Evolutionary conservation across 148 eudicot species (phyloP), one percentile per base, ranked within the genome.

Genomic region (Rhododendron simsii): DNA sequence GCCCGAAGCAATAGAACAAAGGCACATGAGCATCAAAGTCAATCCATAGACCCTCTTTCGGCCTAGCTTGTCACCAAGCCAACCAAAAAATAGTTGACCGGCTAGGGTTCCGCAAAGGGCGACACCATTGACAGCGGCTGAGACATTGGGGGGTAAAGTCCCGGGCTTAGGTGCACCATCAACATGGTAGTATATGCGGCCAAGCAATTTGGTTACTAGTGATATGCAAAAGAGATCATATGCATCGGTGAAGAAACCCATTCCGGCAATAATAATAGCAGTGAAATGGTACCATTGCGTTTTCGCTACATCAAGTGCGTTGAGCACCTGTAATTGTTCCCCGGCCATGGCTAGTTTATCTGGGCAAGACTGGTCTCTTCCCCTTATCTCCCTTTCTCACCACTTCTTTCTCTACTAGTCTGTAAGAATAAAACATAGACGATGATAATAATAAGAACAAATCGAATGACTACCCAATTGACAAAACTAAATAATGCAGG

Each of bases 181-280:
- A 0, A 84, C 83, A n/a, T 89, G 86, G 57, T 89, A 89, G 71
- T 89, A 89, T 44, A 89, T 86, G 20, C 90, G 90, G 8, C 90
- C 90, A 2, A 89, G 85, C 77, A 89, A 47, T 65, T 89, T 89
- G 13, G 90, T 89, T 76, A 89, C 90, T 1, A 89, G 69, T 26
- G 90, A 89, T 48, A 89, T 87, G 84, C 90, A 89, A 45, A 89
- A 89, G n/a, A 89, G 88, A 55, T 89, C 90, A 33, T 89, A 89
- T 15, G 90, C 88, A 16, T 89, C 90, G 2, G 90, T 89, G 81
- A 89, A 89, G 63, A 89, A 89, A 39, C 90, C 90, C 90, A 89
- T 89, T 14, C 90, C 90, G 1, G 90, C 90, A 2, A 89, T 81
- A 15, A 89, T 85, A 48, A 89, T 84, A 41, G 90, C 90, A 9